Evolutionary conservation across 495 filamentous ascomycete species (phyloP).

Genomic region (Xylaria longipes): DNA sequence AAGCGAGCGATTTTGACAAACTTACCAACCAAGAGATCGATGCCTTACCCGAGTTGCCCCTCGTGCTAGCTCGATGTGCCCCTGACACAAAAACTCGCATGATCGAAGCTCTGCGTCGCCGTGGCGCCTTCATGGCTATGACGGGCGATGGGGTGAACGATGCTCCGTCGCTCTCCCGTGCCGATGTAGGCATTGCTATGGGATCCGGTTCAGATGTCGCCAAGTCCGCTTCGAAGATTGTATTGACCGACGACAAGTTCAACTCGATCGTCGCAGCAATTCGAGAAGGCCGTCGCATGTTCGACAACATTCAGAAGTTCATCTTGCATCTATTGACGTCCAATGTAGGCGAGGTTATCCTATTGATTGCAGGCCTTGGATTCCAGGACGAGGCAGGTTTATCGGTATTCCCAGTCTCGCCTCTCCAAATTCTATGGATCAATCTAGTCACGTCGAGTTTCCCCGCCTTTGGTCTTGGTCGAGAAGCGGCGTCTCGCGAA

Average conservation of each 20-base stretch:
- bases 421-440: constrained; percentile 79
- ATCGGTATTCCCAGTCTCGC: constrained; percentile 78
- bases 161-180: constrained; percentile 75
- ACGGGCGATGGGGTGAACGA: constrained; percentile 87
- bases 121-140: constrained; percentile 66
- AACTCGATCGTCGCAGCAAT: constrained; percentile 77
- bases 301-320: constrained; percentile 86
- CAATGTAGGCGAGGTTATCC: constrained; percentile 77
- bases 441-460: constrained; percentile 80
- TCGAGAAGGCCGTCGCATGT: constrained; percentile 74
- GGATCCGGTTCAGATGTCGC: constrained; percentile 89
- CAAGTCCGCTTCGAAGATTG: constrained; percentile 86
- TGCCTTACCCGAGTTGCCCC: constrained; percentile 61
- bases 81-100: constrained; percentile 72
- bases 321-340: constrained; percentile 74
- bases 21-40: constrained; percentile 66
- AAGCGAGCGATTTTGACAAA: constrained; percentile 68
- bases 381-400: constrained; percentile 69
- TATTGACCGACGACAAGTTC: constrained; percentile 90
- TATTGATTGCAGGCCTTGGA: constrained; percentile 72
- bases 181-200: constrained; percentile 89
- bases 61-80: constrained; percentile 70
- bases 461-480: constrained; percentile 76
- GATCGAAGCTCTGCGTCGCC: constrained; percentile 71
- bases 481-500: constrained; percentile 69